Percentiles rank a stretch among this genome's conserved stretches.
Evolutionary conservation across 2,329 filamentous ascomycete species (phyloP).

Genomic region (Aspergillus sp.): DNA sequence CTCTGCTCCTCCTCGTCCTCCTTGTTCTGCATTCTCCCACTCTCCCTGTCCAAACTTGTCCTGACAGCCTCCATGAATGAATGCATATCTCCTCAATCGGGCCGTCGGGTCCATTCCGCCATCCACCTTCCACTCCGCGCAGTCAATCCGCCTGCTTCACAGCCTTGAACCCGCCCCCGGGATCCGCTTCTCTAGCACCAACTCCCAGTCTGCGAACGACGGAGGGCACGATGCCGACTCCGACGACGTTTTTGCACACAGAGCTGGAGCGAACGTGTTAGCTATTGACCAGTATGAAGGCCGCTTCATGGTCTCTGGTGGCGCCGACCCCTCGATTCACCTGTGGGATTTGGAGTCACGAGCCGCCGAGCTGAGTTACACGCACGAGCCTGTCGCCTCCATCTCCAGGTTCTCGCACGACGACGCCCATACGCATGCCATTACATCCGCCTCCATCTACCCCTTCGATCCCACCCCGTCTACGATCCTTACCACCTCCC

Average conservation of each 20-base stretch:
- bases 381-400: constrained; percentile 53
- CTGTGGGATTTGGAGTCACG: constrained; percentile 80
- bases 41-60: neutral
- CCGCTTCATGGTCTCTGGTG: constrained; percentile 76
- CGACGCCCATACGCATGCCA: constrained; percentile 45
- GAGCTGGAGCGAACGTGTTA: constrained; percentile 74
- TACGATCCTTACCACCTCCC: constrained; percentile 47
- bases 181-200: constrained; percentile 69
- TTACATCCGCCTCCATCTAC: constrained; percentile 50
- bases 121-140: constrained; percentile 63
- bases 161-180: constrained; percentile 67
- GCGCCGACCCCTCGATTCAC: constrained; percentile 78
- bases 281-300: constrained; percentile 81
- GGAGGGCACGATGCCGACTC: constrained; percentile 10
- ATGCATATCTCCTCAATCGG: constrained; percentile 73
- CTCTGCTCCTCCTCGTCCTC: neutral
- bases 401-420: constrained; percentile 37
- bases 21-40: neutral
- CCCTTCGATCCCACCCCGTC: constrained; percentile 49
- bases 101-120: constrained; percentile 67
- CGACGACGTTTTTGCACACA: constrained; percentile 59
- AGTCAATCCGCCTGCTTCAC: constrained; percentile 65
- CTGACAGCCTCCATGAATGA: constrained; percentile 61
- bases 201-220: neutral
- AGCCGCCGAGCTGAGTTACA: constrained; percentile 50